Evolutionary conservation across 768 basidiomycete species (phyloP), one percentile per base, ranked within the genome.

Genomic region (Crepidotus variabilis): DNA sequence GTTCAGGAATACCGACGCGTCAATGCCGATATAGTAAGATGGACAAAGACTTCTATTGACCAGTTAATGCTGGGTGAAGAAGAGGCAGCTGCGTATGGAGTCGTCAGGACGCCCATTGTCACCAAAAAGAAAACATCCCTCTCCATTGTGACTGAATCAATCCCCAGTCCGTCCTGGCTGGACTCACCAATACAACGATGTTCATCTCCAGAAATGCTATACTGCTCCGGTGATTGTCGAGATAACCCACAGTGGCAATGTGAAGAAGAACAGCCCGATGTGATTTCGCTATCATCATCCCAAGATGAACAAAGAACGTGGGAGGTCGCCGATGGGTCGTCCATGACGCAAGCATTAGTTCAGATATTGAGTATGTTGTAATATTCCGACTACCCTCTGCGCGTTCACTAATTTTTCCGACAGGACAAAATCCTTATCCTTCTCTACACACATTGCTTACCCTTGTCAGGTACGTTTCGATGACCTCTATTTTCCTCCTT

Each of bases 291-390:
- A 9, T 51, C 50, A 6, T 57, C 56, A 10, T 35, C 56, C 11
- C 34, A 51, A n/a, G 56, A 57, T 39, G 56, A 33, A 11, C 50
- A 57, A 18, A 35, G 23, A 16, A 36, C 56, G 23, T 57, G 50
- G 50, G 50, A 32, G 28, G 8, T 16, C 9, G 23, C 35, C 13
- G 32, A 52, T 22, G 56, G 56, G n/a, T 21, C 34, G 13, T 45
- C 50, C 11, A 51, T 57, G 50, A 57, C 56, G 2, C 22, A 43
- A 14, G 56, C 51, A 10, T 18, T 45, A 6, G 34, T 24, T 11
- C 35, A 57, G 34, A 49, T 36, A 2, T 14, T 57, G 23, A 45
- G 50, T 28, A 28, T 28, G 4, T 28, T 28, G 8, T 8, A 4
- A 28, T 28, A 3, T 28, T 28, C 28, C 8, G 28, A 28, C 28